These are phyloP conservation scores for Malassezia pachydermatis DNA, from an alignment of 1,284 basidiomycete species.

Conservation along the genomic window DNA sequence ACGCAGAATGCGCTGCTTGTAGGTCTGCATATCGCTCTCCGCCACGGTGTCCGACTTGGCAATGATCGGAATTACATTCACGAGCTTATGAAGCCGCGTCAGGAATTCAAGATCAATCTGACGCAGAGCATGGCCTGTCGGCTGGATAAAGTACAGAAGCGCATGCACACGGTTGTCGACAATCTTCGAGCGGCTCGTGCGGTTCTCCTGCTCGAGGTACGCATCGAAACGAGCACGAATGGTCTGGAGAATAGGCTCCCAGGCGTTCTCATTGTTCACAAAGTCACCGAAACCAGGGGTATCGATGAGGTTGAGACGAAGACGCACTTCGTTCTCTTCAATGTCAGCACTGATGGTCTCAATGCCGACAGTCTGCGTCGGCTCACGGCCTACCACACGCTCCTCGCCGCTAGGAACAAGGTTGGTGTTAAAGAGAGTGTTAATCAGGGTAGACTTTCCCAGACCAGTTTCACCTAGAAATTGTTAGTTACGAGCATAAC, in stretches of 20 bases:
- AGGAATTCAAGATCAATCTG: constrained; percentile 48
- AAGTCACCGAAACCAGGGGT: constrained; percentile 47
- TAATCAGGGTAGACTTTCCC: constrained; percentile 47
- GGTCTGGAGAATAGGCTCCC: constrained; percentile 47
- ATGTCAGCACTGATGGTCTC: constrained; percentile 48
- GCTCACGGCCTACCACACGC: constrained; percentile 34
- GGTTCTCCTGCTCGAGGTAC: constrained; percentile 48
- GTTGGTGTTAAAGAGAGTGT: constrained; percentile 47
- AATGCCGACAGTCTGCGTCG: constrained; percentile 44
- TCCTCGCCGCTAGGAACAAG: constrained; percentile 45
- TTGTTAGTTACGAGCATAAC: neutral
- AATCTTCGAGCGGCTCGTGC: constrained; percentile 43
- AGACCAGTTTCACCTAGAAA: constrained; percentile 38
- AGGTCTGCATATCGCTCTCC: constrained; percentile 35
- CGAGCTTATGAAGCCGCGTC: constrained; percentile 42
- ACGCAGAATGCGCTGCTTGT: constrained; percentile 44
- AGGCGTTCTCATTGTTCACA: constrained; percentile 46
- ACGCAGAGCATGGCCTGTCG: constrained; percentile 42
- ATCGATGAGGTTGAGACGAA: constrained; percentile 46
- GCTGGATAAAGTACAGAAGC: constrained; percentile 47
- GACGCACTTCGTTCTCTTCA: constrained; percentile 46
- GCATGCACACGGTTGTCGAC: constrained; percentile 47
- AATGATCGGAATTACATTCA: constrained; percentile 47
- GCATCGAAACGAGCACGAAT: constrained; percentile 46
- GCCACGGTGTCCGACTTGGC: constrained; percentile 47